These are phyloP conservation scores for Pseudogymnoascus pannorum DNA, from an alignment of 2,329 filamentous ascomycete genomes.

Conservation along the genomic window DNA sequence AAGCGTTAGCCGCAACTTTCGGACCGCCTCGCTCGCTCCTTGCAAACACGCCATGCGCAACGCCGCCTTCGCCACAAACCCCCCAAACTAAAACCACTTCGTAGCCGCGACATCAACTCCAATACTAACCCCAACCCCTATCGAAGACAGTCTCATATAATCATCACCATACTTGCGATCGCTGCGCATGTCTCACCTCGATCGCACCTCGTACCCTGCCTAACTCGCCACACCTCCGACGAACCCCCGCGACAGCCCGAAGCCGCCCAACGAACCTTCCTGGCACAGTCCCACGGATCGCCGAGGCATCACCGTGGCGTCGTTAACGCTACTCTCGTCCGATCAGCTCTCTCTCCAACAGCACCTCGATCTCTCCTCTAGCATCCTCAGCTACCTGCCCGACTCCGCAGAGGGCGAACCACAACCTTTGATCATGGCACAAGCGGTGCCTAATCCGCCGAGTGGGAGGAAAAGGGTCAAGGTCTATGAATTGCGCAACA, in stretches of 20 bases:
- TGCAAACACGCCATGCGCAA: neutral
- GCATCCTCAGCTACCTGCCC: constrained; percentile 43
- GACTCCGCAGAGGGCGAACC: constrained; percentile 46
- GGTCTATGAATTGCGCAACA: constrained; percentile 96
- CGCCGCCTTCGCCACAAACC: constrained; percentile 3
- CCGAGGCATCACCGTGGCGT: constrained; percentile 23
- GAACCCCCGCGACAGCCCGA: neutral
- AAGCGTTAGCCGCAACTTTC: constrained; percentile 3
- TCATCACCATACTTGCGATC: neutral
- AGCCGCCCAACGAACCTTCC: constrained; percentile 4
- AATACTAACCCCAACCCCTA: neutral
- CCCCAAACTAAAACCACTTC: neutral
- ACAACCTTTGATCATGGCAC: constrained; percentile 64
- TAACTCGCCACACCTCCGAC: neutral
- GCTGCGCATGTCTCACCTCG: neutral
- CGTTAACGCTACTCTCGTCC: constrained; percentile 16
- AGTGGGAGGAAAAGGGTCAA: constrained; percentile 77
- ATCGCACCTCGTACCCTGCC: constrained; percentile 1
- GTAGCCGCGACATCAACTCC: neutral
- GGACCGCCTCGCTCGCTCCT: neutral
- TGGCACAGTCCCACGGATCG: neutral
- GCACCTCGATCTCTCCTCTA: constrained; percentile 49
- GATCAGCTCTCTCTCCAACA: constrained; percentile 50
- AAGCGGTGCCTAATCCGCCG: constrained; percentile 58
- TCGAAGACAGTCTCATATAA: neutral